Percentiles rank a stretch among this genome's conserved stretches.
phyloP scores from a whole-genome alignment of 2,329 filamentous ascomycete genomes.

The Arthrinium phaeospermum region DNA sequence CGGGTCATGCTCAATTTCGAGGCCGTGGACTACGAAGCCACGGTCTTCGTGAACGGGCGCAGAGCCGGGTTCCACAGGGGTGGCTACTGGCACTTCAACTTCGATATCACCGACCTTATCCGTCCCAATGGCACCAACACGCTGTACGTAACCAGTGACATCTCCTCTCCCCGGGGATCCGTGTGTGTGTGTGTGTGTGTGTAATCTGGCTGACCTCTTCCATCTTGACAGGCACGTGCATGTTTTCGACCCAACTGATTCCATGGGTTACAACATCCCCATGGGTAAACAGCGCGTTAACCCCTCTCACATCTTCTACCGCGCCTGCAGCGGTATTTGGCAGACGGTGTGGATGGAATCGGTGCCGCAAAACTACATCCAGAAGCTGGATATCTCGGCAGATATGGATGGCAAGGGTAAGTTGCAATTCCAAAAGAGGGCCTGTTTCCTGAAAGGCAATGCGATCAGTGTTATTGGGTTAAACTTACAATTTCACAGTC shows the following conservation, averaged over 20 bases:
- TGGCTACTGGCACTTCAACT: slow-evolving; percentile 65
- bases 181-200: not conserved
- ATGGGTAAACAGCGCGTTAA: slow-evolving; percentile 68
- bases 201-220: not conserved
- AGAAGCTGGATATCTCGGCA: slow-evolving; percentile 63
- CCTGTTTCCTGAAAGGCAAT: not conserved
- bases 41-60: slow-evolving; percentile 63
- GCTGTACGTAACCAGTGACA: slow-evolving; percentile 47
- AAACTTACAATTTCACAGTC: slow-evolving; percentile 44
- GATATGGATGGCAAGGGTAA: slow-evolving; percentile 58
- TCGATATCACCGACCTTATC: slow-evolving; percentile 60
- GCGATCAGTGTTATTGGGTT: not conserved
- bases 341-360: slow-evolving; percentile 74
- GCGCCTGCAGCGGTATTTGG: slow-evolving; percentile 75
- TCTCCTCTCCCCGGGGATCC: not conserved
- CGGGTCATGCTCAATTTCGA: slow-evolving; percentile 61
- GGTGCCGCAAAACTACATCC: slow-evolving; percentile 63
- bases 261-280: slow-evolving; percentile 58
- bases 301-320: slow-evolving; percentile 72
- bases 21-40: slow-evolving; percentile 63
- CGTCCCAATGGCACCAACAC: slow-evolving; percentile 54
- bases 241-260: slow-evolving; percentile 71
- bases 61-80: slow-evolving; percentile 60
- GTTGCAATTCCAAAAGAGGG: slow-evolving; percentile 26
- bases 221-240: slow-evolving; percentile 59